Conservation (phyloP, 2,329 filamentous ascomycete genomes). For the Colletotrichum truncatum region DNA sequence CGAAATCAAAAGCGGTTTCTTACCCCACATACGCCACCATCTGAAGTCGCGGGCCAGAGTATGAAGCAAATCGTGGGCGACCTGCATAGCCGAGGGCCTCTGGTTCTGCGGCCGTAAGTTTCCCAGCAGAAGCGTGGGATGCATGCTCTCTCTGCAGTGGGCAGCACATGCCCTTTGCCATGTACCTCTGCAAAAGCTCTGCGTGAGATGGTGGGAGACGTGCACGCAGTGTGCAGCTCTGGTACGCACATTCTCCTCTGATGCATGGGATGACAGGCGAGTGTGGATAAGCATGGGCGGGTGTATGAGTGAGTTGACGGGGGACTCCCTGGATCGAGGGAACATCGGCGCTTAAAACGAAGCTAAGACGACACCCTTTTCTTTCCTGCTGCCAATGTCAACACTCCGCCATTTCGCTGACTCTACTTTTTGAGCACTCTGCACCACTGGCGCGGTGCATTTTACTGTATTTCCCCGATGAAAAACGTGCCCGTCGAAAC, state of each 20-base stretch:
- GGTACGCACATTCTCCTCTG: slow-evolving; percentile 5
- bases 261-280: slow-evolving; percentile 24
- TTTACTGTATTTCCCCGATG: slow-evolving; percentile 22
- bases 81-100: slow-evolving; percentile 50
- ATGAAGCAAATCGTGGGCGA: slow-evolving; percentile 24
- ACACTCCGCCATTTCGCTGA: slow-evolving; percentile 10
- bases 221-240: slow-evolving; percentile 16
- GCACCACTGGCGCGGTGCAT: slow-evolving; percentile 20
- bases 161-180: slow-evolving; percentile 16
- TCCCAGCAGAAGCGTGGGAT: slow-evolving; percentile 31
- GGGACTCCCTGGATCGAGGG: slow-evolving; percentile 23
- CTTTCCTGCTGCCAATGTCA: slow-evolving; percentile 1
- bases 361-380: slow-evolving; percentile 25
- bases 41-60: slow-evolving; percentile 14
- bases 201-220: background rate
- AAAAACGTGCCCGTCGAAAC: slow-evolving; percentile 13
- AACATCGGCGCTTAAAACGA: slow-evolving; percentile 29
- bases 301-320: slow-evolving; percentile 24
- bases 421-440: background rate
- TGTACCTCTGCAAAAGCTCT: slow-evolving; percentile 14
- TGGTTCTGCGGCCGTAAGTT: slow-evolving; percentile 42
- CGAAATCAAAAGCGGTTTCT: background rate
- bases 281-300: slow-evolving; percentile 20
- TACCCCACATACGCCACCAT: slow-evolving; percentile 30
- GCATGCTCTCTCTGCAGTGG: slow-evolving; percentile 28